Percentiles rank a stretch among this genome's conserved stretches.
These are phyloP conservation scores for Backusella mclennaniae DNA, from an alignment of 192 early-diverging fungal species.

Conservation along the genomic window DNA sequence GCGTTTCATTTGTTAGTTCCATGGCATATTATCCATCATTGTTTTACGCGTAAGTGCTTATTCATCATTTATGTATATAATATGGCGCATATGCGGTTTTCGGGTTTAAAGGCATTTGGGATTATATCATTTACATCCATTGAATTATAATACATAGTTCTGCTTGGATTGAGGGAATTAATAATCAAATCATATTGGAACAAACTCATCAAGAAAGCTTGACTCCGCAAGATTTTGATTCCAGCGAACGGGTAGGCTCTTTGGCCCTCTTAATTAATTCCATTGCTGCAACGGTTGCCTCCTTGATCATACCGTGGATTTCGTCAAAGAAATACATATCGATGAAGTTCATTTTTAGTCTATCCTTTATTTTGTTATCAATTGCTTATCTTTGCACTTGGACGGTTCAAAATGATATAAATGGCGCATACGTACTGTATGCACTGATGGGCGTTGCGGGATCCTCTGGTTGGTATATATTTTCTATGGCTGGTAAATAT, in stretches of 20 bases:
- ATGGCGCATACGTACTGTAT: neutral
- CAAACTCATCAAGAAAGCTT: neutral
- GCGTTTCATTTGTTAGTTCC: neutral
- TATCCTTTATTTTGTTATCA: neutral
- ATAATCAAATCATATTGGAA: neutral
- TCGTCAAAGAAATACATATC: neutral
- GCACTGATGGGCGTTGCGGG: neutral
- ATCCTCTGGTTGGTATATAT: neutral
- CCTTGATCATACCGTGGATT: neutral
- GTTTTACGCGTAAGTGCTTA: neutral
- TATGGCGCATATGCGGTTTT: neutral
- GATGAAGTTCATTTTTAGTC: neutral
- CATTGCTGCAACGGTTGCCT: neutral
- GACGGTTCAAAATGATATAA: neutral
- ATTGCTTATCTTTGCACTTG: neutral
- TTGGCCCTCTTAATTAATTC: neutral
- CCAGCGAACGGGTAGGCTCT: neutral
- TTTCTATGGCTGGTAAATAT: neutral
- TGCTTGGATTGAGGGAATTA: neutral
- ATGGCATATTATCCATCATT: neutral
- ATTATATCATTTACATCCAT: neutral
- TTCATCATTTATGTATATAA: neutral
- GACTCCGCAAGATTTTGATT: constrained; percentile 1
- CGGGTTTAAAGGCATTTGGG: neutral
- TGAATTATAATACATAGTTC: neutral